Base-by-base conservation (phyloP, 192 early-diverging fungal species). In the Mortierella hygrophila region DNA sequence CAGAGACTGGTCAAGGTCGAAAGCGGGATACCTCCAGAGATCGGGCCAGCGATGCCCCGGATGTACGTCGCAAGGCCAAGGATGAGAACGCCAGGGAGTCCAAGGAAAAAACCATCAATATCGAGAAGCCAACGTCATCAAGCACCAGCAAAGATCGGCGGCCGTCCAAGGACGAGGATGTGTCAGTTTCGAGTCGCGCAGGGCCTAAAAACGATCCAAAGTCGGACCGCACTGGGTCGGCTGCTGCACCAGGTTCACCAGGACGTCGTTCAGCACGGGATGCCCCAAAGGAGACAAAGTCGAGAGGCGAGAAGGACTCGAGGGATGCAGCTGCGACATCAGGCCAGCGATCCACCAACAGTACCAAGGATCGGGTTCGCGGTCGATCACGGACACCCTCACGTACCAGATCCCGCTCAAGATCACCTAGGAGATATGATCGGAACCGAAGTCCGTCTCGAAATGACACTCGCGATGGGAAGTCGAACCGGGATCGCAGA, bases 341-440 rank as follows among this genome's bases (percentile, higher is more conserved):
- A 35, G 70, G 44, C 11, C 81, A 82, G 54, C 77, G 82, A 26
- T 41, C 40, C n/a, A 20, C 75, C 7, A 46, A 29, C 18, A 60
- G 35, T 4, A 65, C 60, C 6, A 86, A 86, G 52, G 84, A 86
- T 10, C 74, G 79, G 21, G 29, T 75, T 20, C 79, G 84, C 2
- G 84, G 75, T 74, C 79, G 84, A 40, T 80, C 78, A 21, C 84
- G 79, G 15, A 77, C 78, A 46, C 75, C 79, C 32, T 81, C 84
- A 5, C 78, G 76, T 0, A 81, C 75, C 4, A 79, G 84, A 35
- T 81, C 84, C 8, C 78, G 84, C 2, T 86, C 84, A 6, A 76
- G 84, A 21, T 86, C 84, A 21, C 84, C 84, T 26, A 75, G 84
- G 38, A 29, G 79, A 15, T 86, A 86, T 47, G 84, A 86, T 29